Evolutionary conservation across 2,329 filamentous ascomycete genomes (phyloP), one percentile per base, ranked within the genome.

Genomic region (Aspergillus spinulosporus): DNA sequence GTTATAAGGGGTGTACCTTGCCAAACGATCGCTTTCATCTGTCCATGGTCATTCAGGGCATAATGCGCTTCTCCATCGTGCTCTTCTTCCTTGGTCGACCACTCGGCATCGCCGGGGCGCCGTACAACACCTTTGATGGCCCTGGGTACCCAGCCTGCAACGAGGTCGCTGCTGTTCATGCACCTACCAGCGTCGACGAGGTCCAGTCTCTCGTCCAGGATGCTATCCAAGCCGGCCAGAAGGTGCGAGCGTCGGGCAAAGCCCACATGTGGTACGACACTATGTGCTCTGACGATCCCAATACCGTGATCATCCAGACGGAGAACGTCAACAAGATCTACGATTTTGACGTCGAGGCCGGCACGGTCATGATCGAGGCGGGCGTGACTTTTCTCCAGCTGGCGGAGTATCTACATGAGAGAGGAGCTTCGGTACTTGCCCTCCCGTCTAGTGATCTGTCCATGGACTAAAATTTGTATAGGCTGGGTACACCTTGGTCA

Each of bases 51-150:
- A 34, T 7, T 11, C 31, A 34, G 5, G 6, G 21, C 26, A 26
- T 29, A 5, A 45, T 45, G 42, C 21, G 42, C 9, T 8, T 8
- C 3, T 32, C 29, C 11, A 4, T 49, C n/a, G 43, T 28, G 3
- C 39, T 44, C 9, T 5, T 53, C 5, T 31, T 42, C 11, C 49
- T 59, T 15, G 32, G 6, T 34, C 11, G 32, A 11, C 43, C 52
- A 8, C 31, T 56, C 5, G 36, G 28, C 37, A 37, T 37, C 5
- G 14, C 29, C 4, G 57, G n/a, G 5, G 49, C 15, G 2, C 57
- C 57, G 8, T 59, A 59, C 45, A 56, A 59, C 49, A 59, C 57
- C n/a, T 59, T 59, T n/a, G 57, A 59, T 26, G 57, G 57, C 9
- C 31, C 34, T 11, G 57, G 57, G 3, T 59, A 52, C 31, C 57